phyloP scores from a whole-genome alignment of 352 stramenopile genomes.

The Phytophthora ramorum region DNA sequence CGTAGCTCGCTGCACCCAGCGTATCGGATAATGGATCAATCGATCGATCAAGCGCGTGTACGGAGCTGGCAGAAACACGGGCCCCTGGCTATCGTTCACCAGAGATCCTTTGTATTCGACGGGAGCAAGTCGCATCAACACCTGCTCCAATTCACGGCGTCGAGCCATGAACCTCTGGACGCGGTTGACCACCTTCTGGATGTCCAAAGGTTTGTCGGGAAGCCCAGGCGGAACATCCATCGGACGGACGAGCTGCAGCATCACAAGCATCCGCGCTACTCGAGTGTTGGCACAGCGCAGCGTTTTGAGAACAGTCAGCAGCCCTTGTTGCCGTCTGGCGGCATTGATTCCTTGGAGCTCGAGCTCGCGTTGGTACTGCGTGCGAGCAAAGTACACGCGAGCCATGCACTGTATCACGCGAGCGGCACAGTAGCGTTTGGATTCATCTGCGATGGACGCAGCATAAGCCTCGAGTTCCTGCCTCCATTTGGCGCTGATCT shows the following conservation, averaged over 20 bases:
- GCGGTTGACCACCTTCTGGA: conserved; percentile 65
- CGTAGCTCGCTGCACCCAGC: conserved; percentile 58
- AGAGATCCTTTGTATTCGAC: conserved; percentile 58
- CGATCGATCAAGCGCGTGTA: conserved; percentile 66
- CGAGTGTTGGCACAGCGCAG: conserved; percentile 71
- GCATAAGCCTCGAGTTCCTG: conserved; percentile 67
- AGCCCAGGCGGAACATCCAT: conserved; percentile 60
- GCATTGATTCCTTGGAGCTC: conserved; percentile 74
- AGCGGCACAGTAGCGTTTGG: conserved; percentile 70
- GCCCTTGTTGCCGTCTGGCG: conserved; percentile 59
- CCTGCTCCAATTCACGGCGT: conserved; percentile 60
- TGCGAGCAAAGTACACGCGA: conserved; percentile 70
- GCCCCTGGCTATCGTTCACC: conserved; percentile 9
- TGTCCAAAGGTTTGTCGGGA: conserved; percentile 60
- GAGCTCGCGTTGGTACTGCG: conserved; percentile 68
- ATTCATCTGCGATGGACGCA: conserved; percentile 64
- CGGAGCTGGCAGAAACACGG: conserved; percentile 56
- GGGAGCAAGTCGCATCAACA: conserved; percentile 53
- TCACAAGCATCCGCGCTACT: conserved; percentile 71
- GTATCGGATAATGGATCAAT: conserved; percentile 70
- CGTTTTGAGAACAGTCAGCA: conserved; percentile 58
- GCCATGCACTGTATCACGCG: conserved; percentile 78
- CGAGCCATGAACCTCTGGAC: conserved; percentile 59
- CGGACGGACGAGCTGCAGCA: conserved; percentile 68
- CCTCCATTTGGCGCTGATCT: conserved; percentile 62